Base-by-base conservation (phyloP, 352 stramenopile species). In the Phytophthora megakarya region DNA sequence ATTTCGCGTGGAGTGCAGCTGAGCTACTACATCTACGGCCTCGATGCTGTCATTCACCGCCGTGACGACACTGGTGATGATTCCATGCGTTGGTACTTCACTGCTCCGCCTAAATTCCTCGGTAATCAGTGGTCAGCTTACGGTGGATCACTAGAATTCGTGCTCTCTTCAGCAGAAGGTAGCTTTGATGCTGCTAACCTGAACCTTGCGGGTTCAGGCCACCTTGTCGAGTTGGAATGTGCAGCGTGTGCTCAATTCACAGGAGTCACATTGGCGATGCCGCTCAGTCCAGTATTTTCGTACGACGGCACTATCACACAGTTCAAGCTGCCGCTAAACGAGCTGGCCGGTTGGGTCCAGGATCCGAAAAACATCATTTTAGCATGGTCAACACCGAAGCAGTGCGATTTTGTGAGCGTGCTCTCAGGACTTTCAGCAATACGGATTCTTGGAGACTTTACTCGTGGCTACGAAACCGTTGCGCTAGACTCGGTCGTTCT, bases 401-500 rank as follows among this genome's bases (percentile, higher is more conserved):
- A 93, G 57, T 98, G 91, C 55, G 84, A 96, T 70, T 89, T 98
- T 67, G 82, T 97, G 46, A 80, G 84, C 46, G 86, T 97, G 13
- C 79, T 98, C 5, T 89, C 87, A 23, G 86, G 83, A 22, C 80
- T 98, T 26, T 89, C 85, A 5, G 81, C 80, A 21, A 42, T 97
- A n/a, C 73, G 77, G 15, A 97, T 98, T 54, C 73, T 97, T 5
- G 91, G 92, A 16, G 92, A 98, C 66, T 97, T 97, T 53, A 98
- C 93, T 1, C 66, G 81, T 10, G 88, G 89, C 30, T 89, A 97
- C 72, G 92, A 98, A 70, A 97, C 65, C 35, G 87, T 98, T 3
- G 89, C 84, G 23, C 69, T 98, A 47, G 92, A 98, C 67, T 84
- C 84, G 1, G 89, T 98, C 25, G 62, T 69, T 16, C 63, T 96